Percentiles rank a stretch among this genome's conserved stretches.
phyloP scores from a whole-genome alignment of 163 green algal species.

The Coccomyxa subellipsoidea region DNA sequence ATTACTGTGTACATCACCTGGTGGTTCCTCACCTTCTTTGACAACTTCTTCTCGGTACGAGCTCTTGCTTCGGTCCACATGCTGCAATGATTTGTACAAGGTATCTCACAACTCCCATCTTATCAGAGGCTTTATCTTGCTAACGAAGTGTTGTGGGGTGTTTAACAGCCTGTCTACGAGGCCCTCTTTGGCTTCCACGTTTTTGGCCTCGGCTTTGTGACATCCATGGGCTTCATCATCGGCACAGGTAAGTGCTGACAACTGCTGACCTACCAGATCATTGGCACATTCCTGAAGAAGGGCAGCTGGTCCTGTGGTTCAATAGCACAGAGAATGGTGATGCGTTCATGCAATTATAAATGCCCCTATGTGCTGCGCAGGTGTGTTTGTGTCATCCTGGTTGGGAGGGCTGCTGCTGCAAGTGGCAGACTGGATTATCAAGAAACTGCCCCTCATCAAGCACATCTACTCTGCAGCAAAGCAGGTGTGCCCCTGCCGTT shows the following conservation, averaged over 20 bases:
- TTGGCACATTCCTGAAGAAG: neutral
- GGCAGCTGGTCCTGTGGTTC: neutral
- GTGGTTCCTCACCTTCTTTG: slow-evolving; percentile 78
- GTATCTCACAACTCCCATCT: too few relatives aligned
- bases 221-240: slow-evolving; percentile 80
- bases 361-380: slow-evolving; percentile 19
- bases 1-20: slow-evolving; percentile 78
- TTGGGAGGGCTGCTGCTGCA: slow-evolving; percentile 73
- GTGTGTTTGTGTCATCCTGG: slow-evolving; percentile 89
- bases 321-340: neutral
- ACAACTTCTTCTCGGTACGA: slow-evolving; percentile 82
- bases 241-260: slow-evolving; percentile 20
- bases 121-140: too few relatives aligned
- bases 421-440: slow-evolving; percentile 91
- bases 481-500: slow-evolving; percentile 61
- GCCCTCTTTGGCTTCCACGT: slow-evolving; percentile 88
- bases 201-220: slow-evolving; percentile 85
- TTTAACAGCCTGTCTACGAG: slow-evolving; percentile 71
- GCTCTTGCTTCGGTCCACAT: too few relatives aligned
- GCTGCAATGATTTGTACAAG: too few relatives aligned
- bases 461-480: slow-evolving; percentile 96
- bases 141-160: neutral
- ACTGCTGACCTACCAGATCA: neutral
- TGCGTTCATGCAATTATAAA: neutral
- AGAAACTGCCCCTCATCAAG: slow-evolving; percentile 86